phyloP scores from a whole-genome alignment of 2,329 filamentous ascomycete genomes.

The Lachnellula subtilissima region DNA sequence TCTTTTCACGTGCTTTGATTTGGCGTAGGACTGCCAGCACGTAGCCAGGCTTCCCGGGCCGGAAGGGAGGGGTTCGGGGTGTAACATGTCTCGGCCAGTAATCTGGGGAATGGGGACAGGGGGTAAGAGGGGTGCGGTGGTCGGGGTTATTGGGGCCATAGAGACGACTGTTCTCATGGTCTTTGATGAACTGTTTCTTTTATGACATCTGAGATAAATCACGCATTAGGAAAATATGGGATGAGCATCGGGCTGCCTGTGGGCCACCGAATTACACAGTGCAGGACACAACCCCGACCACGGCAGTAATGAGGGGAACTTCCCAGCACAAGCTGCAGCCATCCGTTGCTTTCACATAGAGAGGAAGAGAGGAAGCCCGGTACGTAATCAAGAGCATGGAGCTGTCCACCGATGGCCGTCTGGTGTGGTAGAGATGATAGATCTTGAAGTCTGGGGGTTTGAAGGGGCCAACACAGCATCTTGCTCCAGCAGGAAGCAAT shows the following conservation, averaged over 20 bases:
- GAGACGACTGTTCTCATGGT: too few species aligned
- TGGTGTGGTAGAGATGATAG: neutral
- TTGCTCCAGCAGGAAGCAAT: neutral
- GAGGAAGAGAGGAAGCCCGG: neutral
- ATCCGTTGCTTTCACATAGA: slow-evolving; percentile 7
- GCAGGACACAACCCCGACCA: neutral
- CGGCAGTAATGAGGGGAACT: slow-evolving; percentile 5
- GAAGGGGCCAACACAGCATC: neutral
- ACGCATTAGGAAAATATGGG: neutral
- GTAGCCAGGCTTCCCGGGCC: slow-evolving; percentile 13
- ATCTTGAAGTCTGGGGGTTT: neutral
- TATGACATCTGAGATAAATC: slow-evolving; percentile 6
- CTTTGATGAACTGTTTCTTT: neutral
- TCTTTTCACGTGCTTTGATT: neutral
- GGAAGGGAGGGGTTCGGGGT: slow-evolving; percentile 1
- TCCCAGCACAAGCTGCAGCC: slow-evolving; percentile 14
- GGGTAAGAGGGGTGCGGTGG: neutral
- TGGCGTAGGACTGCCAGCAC: slow-evolving; percentile 6
- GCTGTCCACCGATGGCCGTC: neutral
- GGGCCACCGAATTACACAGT: neutral
- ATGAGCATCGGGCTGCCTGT: neutral
- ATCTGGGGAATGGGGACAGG: neutral
- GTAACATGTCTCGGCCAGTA: neutral
- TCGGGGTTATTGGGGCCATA: neutral
- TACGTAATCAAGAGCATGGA: slow-evolving; percentile 2